Evolutionary conservation across 495 filamentous ascomycete species (phyloP).

Genomic region (Penicillium fimorum): DNA sequence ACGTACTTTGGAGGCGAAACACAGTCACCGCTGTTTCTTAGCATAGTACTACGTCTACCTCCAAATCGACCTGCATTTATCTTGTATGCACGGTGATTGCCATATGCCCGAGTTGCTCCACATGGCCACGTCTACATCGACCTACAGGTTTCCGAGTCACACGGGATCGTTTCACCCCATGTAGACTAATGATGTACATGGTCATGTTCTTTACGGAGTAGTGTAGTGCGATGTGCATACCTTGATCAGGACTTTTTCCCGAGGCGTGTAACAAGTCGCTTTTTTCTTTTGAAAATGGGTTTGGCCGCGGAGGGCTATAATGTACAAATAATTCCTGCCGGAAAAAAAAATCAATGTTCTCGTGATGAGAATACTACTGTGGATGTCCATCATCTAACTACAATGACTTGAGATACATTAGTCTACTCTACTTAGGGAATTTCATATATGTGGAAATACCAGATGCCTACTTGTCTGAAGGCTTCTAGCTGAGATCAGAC

Average conservation of each 20-base stretch:
- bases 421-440: neutral
- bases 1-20: conserved; percentile 6
- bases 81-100: neutral
- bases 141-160: neutral
- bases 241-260: conserved; percentile 7
- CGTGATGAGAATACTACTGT: neutral
- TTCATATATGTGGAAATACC: neutral
- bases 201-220: neutral
- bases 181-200: conserved; percentile 6
- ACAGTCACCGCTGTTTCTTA: conserved; percentile 17
- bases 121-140: conserved; percentile 11
- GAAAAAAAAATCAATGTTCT: neutral
- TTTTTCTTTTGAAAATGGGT: neutral
- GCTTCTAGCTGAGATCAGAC: neutral
- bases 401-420: too few relatives aligned
- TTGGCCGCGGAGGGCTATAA: neutral
- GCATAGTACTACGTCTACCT: neutral
- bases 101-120: conserved; percentile 1
- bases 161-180: conserved; percentile 28
- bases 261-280: neutral
- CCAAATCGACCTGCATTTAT: neutral
- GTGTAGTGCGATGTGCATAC: too few relatives aligned
- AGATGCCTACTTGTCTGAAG: neutral
- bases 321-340: neutral
- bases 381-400: too few relatives aligned